Evolutionary conservation across 2,329 filamentous ascomycete species (phyloP), one percentile per base, ranked within the genome.

Genomic region (Dendryphion nanum): DNA sequence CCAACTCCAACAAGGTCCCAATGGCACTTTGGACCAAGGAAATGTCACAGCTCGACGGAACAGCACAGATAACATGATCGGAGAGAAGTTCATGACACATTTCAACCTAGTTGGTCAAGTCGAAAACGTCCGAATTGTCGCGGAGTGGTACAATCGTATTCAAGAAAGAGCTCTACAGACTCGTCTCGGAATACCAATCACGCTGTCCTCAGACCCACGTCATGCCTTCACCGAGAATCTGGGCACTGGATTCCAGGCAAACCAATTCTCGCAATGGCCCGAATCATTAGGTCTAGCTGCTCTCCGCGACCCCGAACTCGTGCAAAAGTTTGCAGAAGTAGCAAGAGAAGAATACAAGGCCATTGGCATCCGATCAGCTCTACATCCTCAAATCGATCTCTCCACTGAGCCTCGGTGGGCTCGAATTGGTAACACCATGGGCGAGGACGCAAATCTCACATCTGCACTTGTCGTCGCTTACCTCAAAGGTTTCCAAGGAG

Each of bases 371-470:
- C 66, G 72, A 5, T 59, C 64, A 3, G 66, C 74, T 2, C 57
- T 78, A 0, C 74, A 77, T 34, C 75, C 75, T 0, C 74, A 76
- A 39, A 67, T 76, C 5, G 74, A 78, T 43, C 54, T 78, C 0
- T 55, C 72, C 0, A 78, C 75, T 1, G 75, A 78, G 42, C 72
- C 72, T 3, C 61, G 75, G 1, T 78, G 75, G 75, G 67, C 72
- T 0, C 63, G 75, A 1, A 70, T 72, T 2, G 54, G 51, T 1
- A 63, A 61, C 4, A 74, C 71, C 0, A 73, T 73, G 55, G 73
- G 74, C 2, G 75, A 78, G 40, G 70, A 76, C 36, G 72, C 72
- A 1, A 59, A 68, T 0, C 49, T 74, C 18, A 63, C 59, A 16
- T 51, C 57, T 18, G 40, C 52, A 20, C 57, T 63, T 2, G 57